A percentile compares a stretch with the other conserved stretches of the same genome.
phyloP scores from a whole-genome alignment of 2,329 filamentous ascomycete genomes.

The Cadophora gregata region DNA sequence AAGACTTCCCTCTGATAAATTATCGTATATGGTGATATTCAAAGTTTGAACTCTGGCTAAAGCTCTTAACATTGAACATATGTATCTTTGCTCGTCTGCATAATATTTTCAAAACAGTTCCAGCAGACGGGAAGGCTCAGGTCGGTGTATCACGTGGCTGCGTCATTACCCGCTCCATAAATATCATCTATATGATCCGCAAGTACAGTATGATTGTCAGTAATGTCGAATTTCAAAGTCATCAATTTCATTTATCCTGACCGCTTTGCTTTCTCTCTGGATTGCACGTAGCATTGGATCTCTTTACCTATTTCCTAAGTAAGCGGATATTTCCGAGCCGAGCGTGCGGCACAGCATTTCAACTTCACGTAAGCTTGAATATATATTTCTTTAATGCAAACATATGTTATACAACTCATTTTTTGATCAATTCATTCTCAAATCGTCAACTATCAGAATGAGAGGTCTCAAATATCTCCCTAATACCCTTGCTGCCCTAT shows the following conservation, averaged over 20 bases:
- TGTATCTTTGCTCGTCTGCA: too few species aligned
- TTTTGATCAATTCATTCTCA: neutral
- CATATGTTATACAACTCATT: neutral
- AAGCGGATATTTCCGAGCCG: too few species aligned
- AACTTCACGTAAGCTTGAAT: too few species aligned
- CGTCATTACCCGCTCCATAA: too few species aligned
- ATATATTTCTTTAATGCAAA: too few species aligned
- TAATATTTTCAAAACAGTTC: neutral
- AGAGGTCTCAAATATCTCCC: neutral
- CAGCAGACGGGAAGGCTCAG: neutral
- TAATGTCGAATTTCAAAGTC: neutral
- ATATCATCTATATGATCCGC: neutral
- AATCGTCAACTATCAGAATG: neutral
- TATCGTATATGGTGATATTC: neutral
- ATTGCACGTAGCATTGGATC: too few species aligned
- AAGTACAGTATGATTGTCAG: neutral
- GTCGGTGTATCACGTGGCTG: neutral
- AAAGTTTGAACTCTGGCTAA: too few species aligned
- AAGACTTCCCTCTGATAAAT: neutral
- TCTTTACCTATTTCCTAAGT: too few species aligned
- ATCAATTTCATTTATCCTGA: neutral
- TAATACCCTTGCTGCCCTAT: neutral
- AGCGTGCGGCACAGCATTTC: too few species aligned
- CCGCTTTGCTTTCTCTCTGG: too few species aligned
- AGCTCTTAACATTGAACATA: too few species aligned